These are phyloP conservation scores for Lenzites betulinus DNA, from an alignment of 768 basidiomycete genomes.

Conservation along the genomic window DNA sequence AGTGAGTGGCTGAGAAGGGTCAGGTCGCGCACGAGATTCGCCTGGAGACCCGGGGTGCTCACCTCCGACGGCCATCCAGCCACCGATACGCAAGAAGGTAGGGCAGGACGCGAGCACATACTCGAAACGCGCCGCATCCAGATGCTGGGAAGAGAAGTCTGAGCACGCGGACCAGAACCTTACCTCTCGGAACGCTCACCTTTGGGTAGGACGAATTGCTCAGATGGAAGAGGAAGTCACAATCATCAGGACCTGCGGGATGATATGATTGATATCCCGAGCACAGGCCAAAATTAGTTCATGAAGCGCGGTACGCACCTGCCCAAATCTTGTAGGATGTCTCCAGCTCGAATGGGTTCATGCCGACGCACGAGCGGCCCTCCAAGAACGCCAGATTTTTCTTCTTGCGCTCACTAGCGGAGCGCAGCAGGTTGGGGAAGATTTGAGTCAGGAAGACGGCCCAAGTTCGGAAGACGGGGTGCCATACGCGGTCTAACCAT, in stretches of 20 bases:
- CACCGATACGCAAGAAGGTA: conserved; percentile 56
- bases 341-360: conserved; percentile 52
- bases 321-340: conserved; percentile 52
- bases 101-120: conserved; percentile 54
- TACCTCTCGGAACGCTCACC: conserved; percentile 35
- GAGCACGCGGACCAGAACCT: not conserved
- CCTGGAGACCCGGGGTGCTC: not conserved
- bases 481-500: conserved; percentile 53
- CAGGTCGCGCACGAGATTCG: not conserved
- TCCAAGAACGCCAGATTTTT: conserved; percentile 47
- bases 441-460: conserved; percentile 37
- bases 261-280: not conserved
- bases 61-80: conserved; percentile 61
- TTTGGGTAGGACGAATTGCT: conserved; percentile 85
- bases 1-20: conserved; percentile 55
- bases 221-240: conserved; percentile 73
- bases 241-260: conserved; percentile 63
- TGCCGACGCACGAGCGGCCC: conserved; percentile 52
- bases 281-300: not conserved
- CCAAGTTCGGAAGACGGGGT: conserved; percentile 43
- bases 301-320: conserved; percentile 43
- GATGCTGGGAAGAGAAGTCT: conserved; percentile 23
- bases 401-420: conserved; percentile 11
- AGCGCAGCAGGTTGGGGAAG: conserved; percentile 40
- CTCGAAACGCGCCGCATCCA: conserved; percentile 45